Base-by-base conservation (phyloP, 768 basidiomycete genomes). In the Podaxis pistillaris region DNA sequence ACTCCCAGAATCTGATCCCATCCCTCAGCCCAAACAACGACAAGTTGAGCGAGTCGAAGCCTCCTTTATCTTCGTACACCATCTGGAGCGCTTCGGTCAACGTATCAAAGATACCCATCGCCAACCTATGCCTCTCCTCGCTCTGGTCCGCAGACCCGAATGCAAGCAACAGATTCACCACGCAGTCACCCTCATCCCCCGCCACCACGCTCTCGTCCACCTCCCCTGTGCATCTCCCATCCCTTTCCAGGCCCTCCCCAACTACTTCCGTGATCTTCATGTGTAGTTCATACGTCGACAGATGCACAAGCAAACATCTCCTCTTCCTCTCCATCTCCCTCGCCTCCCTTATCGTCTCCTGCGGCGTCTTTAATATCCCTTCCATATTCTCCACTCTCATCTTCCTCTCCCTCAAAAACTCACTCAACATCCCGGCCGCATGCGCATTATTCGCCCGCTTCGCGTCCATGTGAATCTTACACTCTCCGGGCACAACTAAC, bases 371-470 rank as follows among this genome's bases (percentile, higher is more conserved):
- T n/a, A 60, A 46, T 8, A 60, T 60, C 40, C 59, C 51, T 30
- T 60, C 59, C 59, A 60, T 60, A 28, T 60, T 52, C 51, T 60
- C 59, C 38, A 26, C 38, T 51, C 59, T 40, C 51, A 41, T 53
- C 19, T 53, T 60, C 38, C 59, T 53, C 59, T 60, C 59, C 40
- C 19, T 52, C 38, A 60, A 44, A 40, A 52, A 60, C 26, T 53
- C 59, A 12, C 59, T 41, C 24, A 60, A 17, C 41, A 33, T 44
- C 12, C n/a, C n/a, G 0, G 30, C 59, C 26, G 59, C 59, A 54
- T 53, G 40, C 9, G 51, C 59, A 44, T 60, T 60, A 60, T 60
- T 60, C 51, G 59, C 59, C 51, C 59, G 37, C 51, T 49, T 60
- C 4, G 50, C 38, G 26, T 52, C 59, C 59, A 60, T 53, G 15